Conservation (phyloP, 179 eudicot genomes). For the Beta corolliflora region DNA sequence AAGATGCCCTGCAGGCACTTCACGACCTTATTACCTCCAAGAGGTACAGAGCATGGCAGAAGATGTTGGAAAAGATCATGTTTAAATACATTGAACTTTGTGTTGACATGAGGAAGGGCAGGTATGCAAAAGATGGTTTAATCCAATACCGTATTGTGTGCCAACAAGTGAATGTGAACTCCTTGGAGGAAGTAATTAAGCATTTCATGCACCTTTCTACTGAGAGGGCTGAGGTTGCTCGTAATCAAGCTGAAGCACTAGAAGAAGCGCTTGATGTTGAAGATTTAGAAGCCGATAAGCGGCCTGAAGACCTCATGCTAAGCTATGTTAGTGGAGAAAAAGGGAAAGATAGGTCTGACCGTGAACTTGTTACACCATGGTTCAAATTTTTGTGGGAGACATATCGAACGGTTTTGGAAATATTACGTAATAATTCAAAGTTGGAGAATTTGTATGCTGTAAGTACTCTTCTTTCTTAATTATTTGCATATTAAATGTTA, state of each 20-base stretch:
- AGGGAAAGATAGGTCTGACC: slow-evolving; percentile 92
- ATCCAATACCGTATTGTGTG: slow-evolving; percentile 89
- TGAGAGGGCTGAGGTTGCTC: slow-evolving; percentile 84
- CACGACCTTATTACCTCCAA: slow-evolving; percentile 83
- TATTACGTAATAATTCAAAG: slow-evolving; percentile 83
- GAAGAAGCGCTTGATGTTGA: slow-evolving; percentile 94
- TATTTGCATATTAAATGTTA: background rate
- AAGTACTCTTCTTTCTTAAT: slow-evolving; percentile 5
- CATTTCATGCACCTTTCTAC: slow-evolving; percentile 90
- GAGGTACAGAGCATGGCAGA: slow-evolving; percentile 90
- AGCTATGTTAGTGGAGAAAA: slow-evolving; percentile 95
- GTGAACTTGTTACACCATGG: slow-evolving; percentile 96
- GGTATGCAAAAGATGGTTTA: slow-evolving; percentile 90
- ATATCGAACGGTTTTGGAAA: slow-evolving; percentile 81
- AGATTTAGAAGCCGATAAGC: slow-evolving; percentile 80
- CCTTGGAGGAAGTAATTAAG: slow-evolving; percentile 91
- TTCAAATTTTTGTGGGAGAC: slow-evolving; percentile 82
- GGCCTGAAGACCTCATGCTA: slow-evolving; percentile 90
- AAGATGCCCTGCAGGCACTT: slow-evolving; percentile 84
- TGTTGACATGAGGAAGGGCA: slow-evolving; percentile 86
- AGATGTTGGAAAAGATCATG: slow-evolving; percentile 77
- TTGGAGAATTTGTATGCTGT: slow-evolving; percentile 87
- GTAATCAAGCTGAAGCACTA: slow-evolving; percentile 80
- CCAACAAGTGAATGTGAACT: slow-evolving; percentile 87
- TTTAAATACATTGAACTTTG: slow-evolving; percentile 82